Conservation (phyloP, 169 alveolate genomes). For the Cryptosporidium bovis region DNA sequence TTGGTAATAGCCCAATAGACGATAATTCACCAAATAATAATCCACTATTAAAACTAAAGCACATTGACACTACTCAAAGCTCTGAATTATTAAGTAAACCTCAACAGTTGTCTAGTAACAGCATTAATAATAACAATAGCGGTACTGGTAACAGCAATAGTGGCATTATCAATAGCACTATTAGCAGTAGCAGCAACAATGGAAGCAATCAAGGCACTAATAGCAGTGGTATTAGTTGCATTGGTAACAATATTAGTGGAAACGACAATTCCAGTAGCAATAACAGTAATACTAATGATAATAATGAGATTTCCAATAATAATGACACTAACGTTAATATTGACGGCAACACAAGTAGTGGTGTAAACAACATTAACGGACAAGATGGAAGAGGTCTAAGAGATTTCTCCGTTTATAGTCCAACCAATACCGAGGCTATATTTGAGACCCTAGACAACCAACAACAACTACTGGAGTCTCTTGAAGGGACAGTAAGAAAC, state of each 20-base stretch:
- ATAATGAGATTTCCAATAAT: not conserved
- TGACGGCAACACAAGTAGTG: no score
- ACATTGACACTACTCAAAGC: no score
- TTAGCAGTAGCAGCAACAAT: constrained; percentile 1
- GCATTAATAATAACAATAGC: not conserved
- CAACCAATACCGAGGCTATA: constrained; percentile 46
- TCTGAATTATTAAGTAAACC: constrained; percentile 18
- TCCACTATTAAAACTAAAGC: not conserved
- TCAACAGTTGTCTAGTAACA: not conserved
- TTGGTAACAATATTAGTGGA: not conserved
- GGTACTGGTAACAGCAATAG: not conserved
- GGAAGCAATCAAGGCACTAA: not conserved
- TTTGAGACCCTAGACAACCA: constrained; percentile 58
- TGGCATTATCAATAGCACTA: not conserved
- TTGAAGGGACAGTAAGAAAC: constrained; percentile 31
- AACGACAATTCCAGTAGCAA: not conserved
- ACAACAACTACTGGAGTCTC: constrained; percentile 54
- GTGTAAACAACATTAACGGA: no score
- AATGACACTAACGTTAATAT: not conserved
- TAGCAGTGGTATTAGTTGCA: not conserved
- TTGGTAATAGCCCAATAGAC: constrained; percentile 3
- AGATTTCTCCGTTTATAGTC: not conserved
- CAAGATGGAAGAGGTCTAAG: constrained; percentile 14
- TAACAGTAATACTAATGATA: not conserved
- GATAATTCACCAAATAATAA: not conserved